These are phyloP conservation scores for Diospyros lotus DNA, from an alignment of 148 eudicot genomes.

Conservation along the genomic window DNA sequence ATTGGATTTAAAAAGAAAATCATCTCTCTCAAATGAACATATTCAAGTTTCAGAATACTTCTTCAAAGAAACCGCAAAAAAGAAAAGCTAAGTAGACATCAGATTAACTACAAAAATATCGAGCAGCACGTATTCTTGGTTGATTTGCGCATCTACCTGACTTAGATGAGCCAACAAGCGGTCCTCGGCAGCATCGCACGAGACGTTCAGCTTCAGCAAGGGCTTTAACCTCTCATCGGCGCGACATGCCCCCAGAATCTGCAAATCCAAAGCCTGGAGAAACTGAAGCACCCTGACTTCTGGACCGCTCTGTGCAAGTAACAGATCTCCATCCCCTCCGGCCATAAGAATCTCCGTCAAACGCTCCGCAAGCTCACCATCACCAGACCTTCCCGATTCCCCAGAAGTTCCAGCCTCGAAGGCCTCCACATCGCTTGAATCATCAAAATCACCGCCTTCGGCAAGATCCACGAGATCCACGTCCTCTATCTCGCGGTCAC, in stretches of 20 bases:
- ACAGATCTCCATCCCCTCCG: slow-evolving; percentile 60
- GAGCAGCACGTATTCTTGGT: background rate
- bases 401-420: slow-evolving; percentile 8
- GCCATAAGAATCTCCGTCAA: slow-evolving; percentile 38
- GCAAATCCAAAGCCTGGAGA: slow-evolving; percentile 78
- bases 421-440: slow-evolving; percentile 17
- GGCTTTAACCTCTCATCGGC: slow-evolving; percentile 88
- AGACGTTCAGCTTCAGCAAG: slow-evolving; percentile 61
- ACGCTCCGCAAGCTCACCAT: slow-evolving; percentile 33
- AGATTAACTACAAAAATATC: too few species aligned
- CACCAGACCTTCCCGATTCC: background rate
- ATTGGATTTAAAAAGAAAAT: too few species aligned
- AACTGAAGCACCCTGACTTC: slow-evolving; percentile 54
- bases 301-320: slow-evolving; percentile 47
- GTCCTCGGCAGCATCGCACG: slow-evolving; percentile 67
- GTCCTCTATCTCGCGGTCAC: slow-evolving; percentile 23
- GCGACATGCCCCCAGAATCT: slow-evolving; percentile 88
- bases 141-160: slow-evolving; percentile 39
- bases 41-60: too few species aligned
- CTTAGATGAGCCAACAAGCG: slow-evolving; percentile 71
- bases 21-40: too few species aligned
- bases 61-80: too few species aligned
- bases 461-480: slow-evolving; percentile 17
- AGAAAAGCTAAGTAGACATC: too few species aligned
- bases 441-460: slow-evolving; percentile 13